phyloP scores from a whole-genome alignment of 2,329 filamentous ascomycete species.

The Cladophialophora chaetospira region DNA sequence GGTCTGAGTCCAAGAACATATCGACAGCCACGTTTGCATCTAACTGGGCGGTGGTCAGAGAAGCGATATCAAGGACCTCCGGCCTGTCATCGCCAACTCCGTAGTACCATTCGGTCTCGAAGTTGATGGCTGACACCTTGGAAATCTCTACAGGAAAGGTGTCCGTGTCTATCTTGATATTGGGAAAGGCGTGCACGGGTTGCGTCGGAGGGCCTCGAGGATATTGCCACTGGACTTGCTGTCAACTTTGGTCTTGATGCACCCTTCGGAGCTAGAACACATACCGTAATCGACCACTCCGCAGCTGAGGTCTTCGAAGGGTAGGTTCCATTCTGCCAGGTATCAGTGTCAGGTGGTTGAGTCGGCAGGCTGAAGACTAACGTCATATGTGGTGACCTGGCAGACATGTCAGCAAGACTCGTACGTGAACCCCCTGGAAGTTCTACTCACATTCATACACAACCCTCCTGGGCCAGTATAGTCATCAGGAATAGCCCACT shows the following conservation, averaged over 20 bases:
- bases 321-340: conserved; percentile 50
- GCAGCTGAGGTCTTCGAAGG: conserved; percentile 51
- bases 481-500: conserved; percentile 52
- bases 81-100: conserved; percentile 47
- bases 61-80: conserved; percentile 39
- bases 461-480: conserved; percentile 41
- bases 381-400: conserved; percentile 52
- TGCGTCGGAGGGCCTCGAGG: conserved; percentile 44
- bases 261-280: neutral
- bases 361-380: neutral
- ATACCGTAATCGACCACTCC: conserved; percentile 51
- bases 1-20: conserved; percentile 58
- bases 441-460: conserved; percentile 57
- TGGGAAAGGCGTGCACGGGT: conserved; percentile 59
- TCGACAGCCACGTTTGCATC: conserved; percentile 62
- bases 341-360: neutral
- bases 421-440: neutral
- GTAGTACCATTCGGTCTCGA: conserved; percentile 56
- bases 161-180: conserved; percentile 51
- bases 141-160: conserved; percentile 49
- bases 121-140: conserved; percentile 43
- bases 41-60: conserved; percentile 42
- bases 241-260: neutral
- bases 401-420: neutral
- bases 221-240: conserved; percentile 49